phyloP scores from a whole-genome alignment of 371 early-diverging fungal genomes.

The Apophysomyces variabilis region DNA sequence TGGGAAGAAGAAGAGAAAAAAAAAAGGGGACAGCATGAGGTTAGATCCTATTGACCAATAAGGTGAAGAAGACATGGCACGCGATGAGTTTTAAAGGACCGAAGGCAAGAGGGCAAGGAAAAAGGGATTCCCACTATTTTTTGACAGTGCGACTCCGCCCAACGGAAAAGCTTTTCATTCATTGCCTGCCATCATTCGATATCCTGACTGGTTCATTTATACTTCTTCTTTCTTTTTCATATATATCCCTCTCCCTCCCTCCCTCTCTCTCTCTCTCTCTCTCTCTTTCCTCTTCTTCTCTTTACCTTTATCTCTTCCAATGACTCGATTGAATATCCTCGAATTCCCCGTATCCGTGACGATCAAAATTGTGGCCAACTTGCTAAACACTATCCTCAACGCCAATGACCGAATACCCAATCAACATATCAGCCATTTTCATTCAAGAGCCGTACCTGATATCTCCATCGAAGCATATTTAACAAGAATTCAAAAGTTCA shows the following conservation, averaged over 20 bases:
- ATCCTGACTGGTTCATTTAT: background rate
- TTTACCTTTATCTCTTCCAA: too few species aligned
- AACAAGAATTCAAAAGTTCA: constrained; percentile 72
- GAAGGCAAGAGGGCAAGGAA: constrained; percentile 1
- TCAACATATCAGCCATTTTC: constrained; percentile 71
- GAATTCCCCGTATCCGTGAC: constrained; percentile 44
- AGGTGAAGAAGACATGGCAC: background rate
- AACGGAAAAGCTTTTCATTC: constrained; percentile 11
- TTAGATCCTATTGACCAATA: constrained; percentile 1
- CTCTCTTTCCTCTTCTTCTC: background rate
- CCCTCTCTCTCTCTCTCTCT: background rate
- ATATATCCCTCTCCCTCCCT: constrained; percentile 3
- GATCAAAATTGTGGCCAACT: constrained; percentile 45
- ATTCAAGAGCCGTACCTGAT: constrained; percentile 77
- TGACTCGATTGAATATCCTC: constrained; percentile 40
- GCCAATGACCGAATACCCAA: constrained; percentile 69
- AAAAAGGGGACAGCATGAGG: background rate
- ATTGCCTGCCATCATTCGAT: constrained; percentile 8
- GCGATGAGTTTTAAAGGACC: background rate
- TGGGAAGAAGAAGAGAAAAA: background rate
- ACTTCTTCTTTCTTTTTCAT: background rate
- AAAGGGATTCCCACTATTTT: background rate
- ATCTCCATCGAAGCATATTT: constrained; percentile 70
- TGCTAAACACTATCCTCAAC: constrained; percentile 52
- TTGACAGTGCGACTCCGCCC: constrained; percentile 11